These are phyloP conservation scores for Centaurea solstitialis DNA, from an alignment of 129 eudicot genomes.

Conservation along the genomic window DNA sequence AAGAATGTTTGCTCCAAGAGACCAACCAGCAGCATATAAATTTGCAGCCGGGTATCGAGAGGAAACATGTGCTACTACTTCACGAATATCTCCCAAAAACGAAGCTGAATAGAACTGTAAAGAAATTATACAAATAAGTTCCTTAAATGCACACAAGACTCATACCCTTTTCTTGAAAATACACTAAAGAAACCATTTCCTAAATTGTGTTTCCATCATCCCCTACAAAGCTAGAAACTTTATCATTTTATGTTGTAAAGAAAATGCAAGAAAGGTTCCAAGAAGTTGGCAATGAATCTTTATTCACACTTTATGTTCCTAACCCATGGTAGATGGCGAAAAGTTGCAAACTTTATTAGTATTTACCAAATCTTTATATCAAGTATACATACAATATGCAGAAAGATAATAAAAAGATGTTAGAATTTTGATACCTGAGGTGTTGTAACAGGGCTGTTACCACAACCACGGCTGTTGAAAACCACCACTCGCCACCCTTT, in stretches of 20 bases:
- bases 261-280: not conserved
- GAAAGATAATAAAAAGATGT: not conserved
- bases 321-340: not conserved
- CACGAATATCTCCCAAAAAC: slow-evolving; percentile 79
- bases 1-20: slow-evolving; percentile 95
- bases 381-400: not conserved
- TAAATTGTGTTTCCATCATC: not conserved
- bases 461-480: slow-evolving; percentile 97
- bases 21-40: slow-evolving; percentile 95
- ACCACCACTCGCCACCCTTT: slow-evolving; percentile 92
- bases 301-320: not conserved
- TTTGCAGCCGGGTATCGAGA: slow-evolving; percentile 69
- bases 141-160: not conserved
- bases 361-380: not conserved
- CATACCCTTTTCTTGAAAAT: not conserved
- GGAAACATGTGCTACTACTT: slow-evolving; percentile 77
- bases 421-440: slow-evolving; percentile 62
- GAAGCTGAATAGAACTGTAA: slow-evolving; percentile 95
- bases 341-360: not conserved
- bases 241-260: not conserved
- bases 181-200: not conserved
- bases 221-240: not conserved
- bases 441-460: slow-evolving; percentile 80
- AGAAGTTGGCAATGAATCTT: not conserved
- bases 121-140: not conserved